Evolutionary conservation across 2,329 filamentous ascomycete genomes (phyloP).

Genomic region (Canariomyces notabilis): DNA sequence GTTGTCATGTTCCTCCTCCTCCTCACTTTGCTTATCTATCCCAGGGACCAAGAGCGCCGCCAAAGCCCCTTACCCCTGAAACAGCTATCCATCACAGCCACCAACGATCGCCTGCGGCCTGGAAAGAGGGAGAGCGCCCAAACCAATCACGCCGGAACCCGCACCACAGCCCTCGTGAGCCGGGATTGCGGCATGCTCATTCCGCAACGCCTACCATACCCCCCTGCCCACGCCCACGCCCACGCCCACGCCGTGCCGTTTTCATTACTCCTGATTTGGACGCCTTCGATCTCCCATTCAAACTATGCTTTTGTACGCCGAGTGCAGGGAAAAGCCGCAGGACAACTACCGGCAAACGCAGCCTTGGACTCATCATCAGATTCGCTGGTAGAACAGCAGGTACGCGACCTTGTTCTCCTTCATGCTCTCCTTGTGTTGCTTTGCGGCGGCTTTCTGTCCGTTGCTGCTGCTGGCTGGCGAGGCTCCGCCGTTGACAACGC

Average conservation of each 20-base stretch:
- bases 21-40: too few species aligned
- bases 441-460: slow-evolving; percentile 44
- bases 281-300: too few species aligned
- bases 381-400: slow-evolving; percentile 86
- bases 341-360: neutral
- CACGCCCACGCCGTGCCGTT: neutral
- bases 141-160: neutral
- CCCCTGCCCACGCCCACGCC: too few species aligned
- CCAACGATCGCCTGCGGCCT: too few species aligned
- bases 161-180: neutral
- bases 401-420: slow-evolving; percentile 98
- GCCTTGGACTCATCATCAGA: slow-evolving; percentile 35
- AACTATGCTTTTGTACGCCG: neutral
- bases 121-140: too few species aligned
- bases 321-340: neutral
- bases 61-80: too few species aligned
- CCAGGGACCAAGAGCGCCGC: too few species aligned
- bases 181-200: neutral
- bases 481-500: slow-evolving; percentile 59
- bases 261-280: neutral
- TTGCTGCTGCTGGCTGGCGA: slow-evolving; percentile 45
- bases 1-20: too few species aligned
- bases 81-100: too few species aligned
- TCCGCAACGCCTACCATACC: neutral
- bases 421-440: slow-evolving; percentile 57